These are phyloP conservation scores for Tetradesmus obliquus DNA, from an alignment of 139 green algal species.

Conservation along the genomic window DNA sequence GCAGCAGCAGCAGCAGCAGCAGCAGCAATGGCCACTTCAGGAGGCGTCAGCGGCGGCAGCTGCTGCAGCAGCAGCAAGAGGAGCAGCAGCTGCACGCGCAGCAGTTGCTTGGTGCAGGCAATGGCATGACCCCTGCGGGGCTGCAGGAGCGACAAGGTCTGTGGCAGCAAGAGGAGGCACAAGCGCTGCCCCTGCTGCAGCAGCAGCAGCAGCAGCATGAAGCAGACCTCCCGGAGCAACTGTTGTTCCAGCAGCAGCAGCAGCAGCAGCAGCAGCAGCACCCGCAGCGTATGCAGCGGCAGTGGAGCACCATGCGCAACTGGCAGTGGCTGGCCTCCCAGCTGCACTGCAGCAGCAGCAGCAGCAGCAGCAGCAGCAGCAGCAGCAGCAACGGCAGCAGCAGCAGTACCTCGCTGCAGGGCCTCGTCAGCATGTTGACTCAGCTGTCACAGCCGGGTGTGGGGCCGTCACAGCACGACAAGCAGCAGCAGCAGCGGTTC, in stretches of 20 bases:
- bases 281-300: not conserved
- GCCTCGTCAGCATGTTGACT: constrained; percentile 30
- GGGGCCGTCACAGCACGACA: not conserved
- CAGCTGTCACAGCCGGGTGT: constrained; percentile 29
- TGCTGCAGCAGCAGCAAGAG: not conserved
- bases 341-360: constrained; percentile 14
- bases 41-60: not conserved
- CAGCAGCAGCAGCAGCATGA: not conserved
- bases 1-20: not conserved
- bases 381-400: constrained; percentile 7
- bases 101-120: not conserved
- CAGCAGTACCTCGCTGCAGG: not conserved
- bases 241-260: not conserved
- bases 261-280: not conserved
- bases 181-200: not conserved
- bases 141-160: not conserved
- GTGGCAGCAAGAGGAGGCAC: not conserved
- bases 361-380: not conserved
- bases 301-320: constrained; percentile 7
- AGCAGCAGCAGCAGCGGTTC: constrained; percentile 27
- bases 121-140: not conserved
- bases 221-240: not conserved
- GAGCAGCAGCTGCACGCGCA: not conserved
- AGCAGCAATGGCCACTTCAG: not conserved
- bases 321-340: constrained; percentile 27